Evolutionary conservation across 441 rosid species (phyloP).

Genomic region (Croton laevigatus): DNA sequence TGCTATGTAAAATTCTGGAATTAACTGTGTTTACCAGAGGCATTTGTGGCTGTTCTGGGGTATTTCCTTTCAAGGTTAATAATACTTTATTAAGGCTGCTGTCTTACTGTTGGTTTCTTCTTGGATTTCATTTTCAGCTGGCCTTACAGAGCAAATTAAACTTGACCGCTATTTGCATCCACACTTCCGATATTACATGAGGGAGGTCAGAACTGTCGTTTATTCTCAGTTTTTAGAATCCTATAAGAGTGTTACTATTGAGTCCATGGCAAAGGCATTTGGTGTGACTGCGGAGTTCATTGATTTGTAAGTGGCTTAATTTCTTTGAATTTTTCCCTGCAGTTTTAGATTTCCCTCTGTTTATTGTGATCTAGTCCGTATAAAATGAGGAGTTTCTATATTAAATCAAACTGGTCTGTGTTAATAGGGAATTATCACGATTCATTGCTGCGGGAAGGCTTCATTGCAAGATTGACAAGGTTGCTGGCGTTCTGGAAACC

Average conservation of each 20-base stretch:
- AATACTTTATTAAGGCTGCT: neutral
- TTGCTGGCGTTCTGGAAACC: conserved; percentile 98
- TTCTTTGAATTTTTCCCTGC: neutral
- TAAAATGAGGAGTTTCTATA: neutral
- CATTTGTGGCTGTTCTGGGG: neutral
- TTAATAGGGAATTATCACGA: conserved; percentile 81
- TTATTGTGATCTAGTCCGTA: neutral
- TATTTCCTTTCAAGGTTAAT: conserved; percentile 1
- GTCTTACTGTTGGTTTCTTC: conserved; percentile 14
- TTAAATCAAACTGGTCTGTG: neutral
- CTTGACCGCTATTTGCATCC: conserved; percentile 91
- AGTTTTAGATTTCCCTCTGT: neutral
- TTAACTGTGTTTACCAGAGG: neutral
- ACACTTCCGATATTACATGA: conserved; percentile 97
- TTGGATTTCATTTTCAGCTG: conserved; percentile 57
- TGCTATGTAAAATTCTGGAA: neutral
- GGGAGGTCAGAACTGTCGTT: conserved; percentile 91
- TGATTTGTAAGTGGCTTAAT: conserved; percentile 63
- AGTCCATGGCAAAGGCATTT: conserved; percentile 97
- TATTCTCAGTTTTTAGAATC: conserved; percentile 96
- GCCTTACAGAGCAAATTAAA: conserved; percentile 80
- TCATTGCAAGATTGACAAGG: conserved; percentile 98
- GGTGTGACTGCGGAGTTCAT: conserved; percentile 94
- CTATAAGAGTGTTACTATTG: conserved; percentile 91
- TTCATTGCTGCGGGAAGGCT: conserved; percentile 97